phyloP scores from a whole-genome alignment of 805 yeast genomes.

The Kodamaea kakaduensis region DNA sequence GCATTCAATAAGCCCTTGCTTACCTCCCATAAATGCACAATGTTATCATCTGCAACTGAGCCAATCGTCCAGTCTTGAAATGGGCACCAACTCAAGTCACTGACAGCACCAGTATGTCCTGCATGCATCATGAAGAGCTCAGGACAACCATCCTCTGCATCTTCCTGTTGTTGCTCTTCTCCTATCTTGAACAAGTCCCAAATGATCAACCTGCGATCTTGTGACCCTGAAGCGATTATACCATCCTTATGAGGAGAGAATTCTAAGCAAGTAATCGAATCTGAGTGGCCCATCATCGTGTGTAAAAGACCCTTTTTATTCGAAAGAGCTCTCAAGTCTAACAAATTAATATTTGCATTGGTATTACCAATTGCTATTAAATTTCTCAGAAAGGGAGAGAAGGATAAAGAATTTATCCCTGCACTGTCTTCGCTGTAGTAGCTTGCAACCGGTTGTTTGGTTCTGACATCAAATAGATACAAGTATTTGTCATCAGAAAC shows the following conservation, averaged over 20 bases:
- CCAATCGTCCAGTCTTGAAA: constrained; percentile 75
- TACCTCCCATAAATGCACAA: constrained; percentile 57
- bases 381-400: constrained; percentile 57
- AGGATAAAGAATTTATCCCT: constrained; percentile 60
- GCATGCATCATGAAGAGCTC: constrained; percentile 90
- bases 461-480: constrained; percentile 52
- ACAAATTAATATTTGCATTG: constrained; percentile 61
- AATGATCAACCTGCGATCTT: constrained; percentile 70
- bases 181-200: constrained; percentile 84
- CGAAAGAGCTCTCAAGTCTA: constrained; percentile 52
- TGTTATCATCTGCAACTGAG: constrained; percentile 58
- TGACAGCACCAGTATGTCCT: constrained; percentile 77
- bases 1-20: constrained; percentile 25
- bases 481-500: constrained; percentile 69
- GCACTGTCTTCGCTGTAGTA: constrained; percentile 25
- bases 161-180: constrained; percentile 80
- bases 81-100: constrained; percentile 69
- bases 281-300: constrained; percentile 78
- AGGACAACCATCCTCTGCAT: constrained; percentile 87
- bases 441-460: constrained; percentile 22
- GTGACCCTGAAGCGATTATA: constrained; percentile 69
- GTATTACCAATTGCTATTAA: constrained; percentile 67
- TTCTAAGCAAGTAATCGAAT: constrained; percentile 64
- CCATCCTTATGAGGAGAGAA: constrained; percentile 80
- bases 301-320: constrained; percentile 43